Evolutionary conservation across 352 stramenopile species (phyloP).

Genomic region (Phytophthora syringae): DNA sequence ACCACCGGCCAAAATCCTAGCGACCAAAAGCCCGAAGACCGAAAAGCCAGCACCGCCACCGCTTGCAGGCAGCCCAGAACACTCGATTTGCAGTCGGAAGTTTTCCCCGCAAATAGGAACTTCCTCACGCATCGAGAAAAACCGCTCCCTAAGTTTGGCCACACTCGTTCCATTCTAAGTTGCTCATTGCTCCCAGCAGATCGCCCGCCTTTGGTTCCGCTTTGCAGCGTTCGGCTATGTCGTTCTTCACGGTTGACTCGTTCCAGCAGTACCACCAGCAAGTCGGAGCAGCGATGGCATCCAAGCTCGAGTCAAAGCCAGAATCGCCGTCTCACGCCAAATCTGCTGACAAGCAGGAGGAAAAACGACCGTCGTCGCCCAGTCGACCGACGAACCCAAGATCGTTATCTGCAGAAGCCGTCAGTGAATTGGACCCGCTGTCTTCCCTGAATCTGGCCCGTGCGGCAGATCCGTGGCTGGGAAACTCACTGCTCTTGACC

Average conservation of each 20-base stretch:
- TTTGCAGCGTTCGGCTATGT: slow-evolving; percentile 19
- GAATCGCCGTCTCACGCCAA: slow-evolving; percentile 15
- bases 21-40: too few relatives aligned
- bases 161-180: neutral
- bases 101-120: slow-evolving; percentile 20
- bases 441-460: slow-evolving; percentile 56
- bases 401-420: slow-evolving; percentile 9
- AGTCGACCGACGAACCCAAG: slow-evolving; percentile 15
- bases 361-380: slow-evolving; percentile 20
- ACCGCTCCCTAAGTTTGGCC: slow-evolving; percentile 14
- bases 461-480: slow-evolving; percentile 58
- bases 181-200: neutral
- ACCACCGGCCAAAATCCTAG: too few relatives aligned
- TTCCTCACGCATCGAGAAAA: neutral
- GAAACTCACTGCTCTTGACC: slow-evolving; percentile 46
- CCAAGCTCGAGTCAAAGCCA: slow-evolving; percentile 23
- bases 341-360: slow-evolving; percentile 18
- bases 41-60: too few relatives aligned
- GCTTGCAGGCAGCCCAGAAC: neutral
- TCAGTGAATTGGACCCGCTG: slow-evolving; percentile 59
- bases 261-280: slow-evolving; percentile 40
- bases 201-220: neutral
- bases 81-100: neutral
- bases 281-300: slow-evolving; percentile 8
- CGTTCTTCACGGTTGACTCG: slow-evolving; percentile 38